These are phyloP conservation scores for Boletus eberwhitei DNA, from an alignment of 768 basidiomycete species.

Conservation along the genomic window DNA sequence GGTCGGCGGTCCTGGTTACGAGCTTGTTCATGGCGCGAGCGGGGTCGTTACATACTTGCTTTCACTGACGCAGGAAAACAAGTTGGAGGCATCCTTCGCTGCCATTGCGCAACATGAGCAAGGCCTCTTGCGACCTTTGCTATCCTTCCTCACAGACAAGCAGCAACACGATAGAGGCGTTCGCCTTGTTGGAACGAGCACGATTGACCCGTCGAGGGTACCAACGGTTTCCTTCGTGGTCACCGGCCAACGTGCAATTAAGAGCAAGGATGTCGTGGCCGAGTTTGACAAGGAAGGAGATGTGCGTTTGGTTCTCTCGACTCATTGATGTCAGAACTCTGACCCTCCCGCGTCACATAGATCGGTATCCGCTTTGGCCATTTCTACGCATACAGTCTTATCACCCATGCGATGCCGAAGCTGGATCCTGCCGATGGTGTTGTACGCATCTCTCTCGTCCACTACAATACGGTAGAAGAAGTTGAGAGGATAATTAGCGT, in stretches of 20 bases:
- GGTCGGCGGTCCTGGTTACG: conserved; percentile 74
- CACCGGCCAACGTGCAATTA: conserved; percentile 49
- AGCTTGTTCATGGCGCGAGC: conserved; percentile 58
- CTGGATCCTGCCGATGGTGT: conserved; percentile 62
- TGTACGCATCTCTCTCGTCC: conserved; percentile 72
- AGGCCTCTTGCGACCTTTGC: conserved; percentile 47
- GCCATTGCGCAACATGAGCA: conserved; percentile 64
- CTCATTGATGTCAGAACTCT: background rate
- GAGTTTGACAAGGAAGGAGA: conserved; percentile 61
- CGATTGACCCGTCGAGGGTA: conserved; percentile 41
- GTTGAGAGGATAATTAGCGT: conserved; percentile 57
- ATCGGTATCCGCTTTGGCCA: conserved; percentile 78
- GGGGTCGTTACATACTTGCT: conserved; percentile 62
- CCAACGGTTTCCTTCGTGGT: conserved; percentile 76
- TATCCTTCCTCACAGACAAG: conserved; percentile 51
- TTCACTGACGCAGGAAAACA: conserved; percentile 49
- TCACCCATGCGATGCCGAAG: conserved; percentile 51
- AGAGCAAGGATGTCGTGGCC: conserved; percentile 61
- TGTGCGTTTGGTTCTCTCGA: conserved; percentile 40
- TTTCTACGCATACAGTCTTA: conserved; percentile 70
- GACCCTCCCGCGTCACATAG: conserved; percentile 33
- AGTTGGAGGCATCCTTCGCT: conserved; percentile 49
- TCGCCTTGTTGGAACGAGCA: conserved; percentile 61
- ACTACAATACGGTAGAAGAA: conserved; percentile 76
- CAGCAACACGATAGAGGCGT: conserved; percentile 56